Conservation (phyloP, 768 basidiomycete genomes). For the Pleurotus tuber-regium region DNA sequence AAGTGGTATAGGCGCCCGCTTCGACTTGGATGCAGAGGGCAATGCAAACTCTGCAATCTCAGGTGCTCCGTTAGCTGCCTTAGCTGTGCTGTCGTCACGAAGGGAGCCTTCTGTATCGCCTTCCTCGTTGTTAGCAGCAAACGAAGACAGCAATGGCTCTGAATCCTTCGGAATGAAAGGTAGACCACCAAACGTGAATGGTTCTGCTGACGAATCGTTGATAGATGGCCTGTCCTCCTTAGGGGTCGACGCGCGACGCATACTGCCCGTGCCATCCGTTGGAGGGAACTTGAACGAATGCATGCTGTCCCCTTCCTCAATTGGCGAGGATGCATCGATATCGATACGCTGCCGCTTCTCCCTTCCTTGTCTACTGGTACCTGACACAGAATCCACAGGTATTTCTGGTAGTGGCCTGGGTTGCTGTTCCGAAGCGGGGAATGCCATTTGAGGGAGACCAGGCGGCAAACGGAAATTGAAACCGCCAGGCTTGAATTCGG, state of each 20-base stretch:
- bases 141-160: constrained; percentile 15
- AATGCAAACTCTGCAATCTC: constrained; percentile 25
- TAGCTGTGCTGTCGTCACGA: constrained; percentile 35
- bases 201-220: constrained; percentile 47
- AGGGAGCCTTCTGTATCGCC: constrained; percentile 21
- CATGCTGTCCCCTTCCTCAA: constrained; percentile 59
- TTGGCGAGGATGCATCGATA: constrained; percentile 39
- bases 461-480: constrained; percentile 79
- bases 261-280: constrained; percentile 46
- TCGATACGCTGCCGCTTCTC: constrained; percentile 74
- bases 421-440: constrained; percentile 25
- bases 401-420: constrained; percentile 28
- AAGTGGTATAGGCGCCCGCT: constrained; percentile 72
- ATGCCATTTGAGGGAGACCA: constrained; percentile 59
- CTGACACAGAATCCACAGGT: constrained; percentile 37
- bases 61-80: constrained; percentile 25
- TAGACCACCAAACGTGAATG: constrained; percentile 66
- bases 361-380: constrained; percentile 59
- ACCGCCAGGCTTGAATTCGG: constrained; percentile 74
- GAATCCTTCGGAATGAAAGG: constrained; percentile 27
- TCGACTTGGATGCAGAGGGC: constrained; percentile 32
- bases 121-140: constrained; percentile 14
- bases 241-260: constrained; percentile 44
- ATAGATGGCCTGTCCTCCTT: constrained; percentile 23
- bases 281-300: constrained; percentile 75